Evolutionary conservation across 1,284 basidiomycete species (phyloP), one percentile per base, ranked within the genome.

Genomic region (Neonothopanus nambi): DNA sequence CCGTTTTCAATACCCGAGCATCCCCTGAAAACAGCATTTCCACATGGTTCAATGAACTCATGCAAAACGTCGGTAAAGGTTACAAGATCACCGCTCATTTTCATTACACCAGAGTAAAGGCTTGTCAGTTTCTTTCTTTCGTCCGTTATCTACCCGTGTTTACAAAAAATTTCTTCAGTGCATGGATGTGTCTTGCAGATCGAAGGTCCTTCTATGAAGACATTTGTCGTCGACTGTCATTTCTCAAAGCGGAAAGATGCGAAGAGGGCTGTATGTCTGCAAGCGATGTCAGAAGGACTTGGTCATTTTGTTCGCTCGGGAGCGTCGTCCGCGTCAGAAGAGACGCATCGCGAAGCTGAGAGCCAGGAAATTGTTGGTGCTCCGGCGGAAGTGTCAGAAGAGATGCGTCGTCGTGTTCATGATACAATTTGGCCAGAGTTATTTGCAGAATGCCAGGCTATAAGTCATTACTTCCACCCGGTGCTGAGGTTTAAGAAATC

Each of bases 231-330:
- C 23, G 55, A 53, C 20, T 48, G 51, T 8, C 33, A 26, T 11
- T 57, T 57, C 18, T 44, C 36, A 17, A 57, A 51, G 37, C 41
- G 47, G n/a, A 47, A 35, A 7, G 44, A 42, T 18, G 48, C 55
- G 11, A 57, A 38, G 21, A 7, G 26, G 6, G 55, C 51, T 3
- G 51, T 57, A 9, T 53, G 48, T n/a, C 23, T 57, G 11, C 55
- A 51, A 20, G 55, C 55, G 1, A 57, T 57, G 55, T 44, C 51
- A 15, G 46, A 53, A 23, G 48, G 47, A 41, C 26, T 50, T 33
- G 51, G 48, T 12, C 20, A 39, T n/a, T 46, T 50, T 23, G 30
- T 53, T 6, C 54, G 54, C 13, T 23, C 33, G 30, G 2, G 11
- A 3, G 21, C 28, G 8, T 9, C 30, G 9, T 17, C 33, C 17